Evolutionary conservation across 2,329 filamentous ascomycete species (phyloP).

Genomic region (Xylaria sp.): DNA sequence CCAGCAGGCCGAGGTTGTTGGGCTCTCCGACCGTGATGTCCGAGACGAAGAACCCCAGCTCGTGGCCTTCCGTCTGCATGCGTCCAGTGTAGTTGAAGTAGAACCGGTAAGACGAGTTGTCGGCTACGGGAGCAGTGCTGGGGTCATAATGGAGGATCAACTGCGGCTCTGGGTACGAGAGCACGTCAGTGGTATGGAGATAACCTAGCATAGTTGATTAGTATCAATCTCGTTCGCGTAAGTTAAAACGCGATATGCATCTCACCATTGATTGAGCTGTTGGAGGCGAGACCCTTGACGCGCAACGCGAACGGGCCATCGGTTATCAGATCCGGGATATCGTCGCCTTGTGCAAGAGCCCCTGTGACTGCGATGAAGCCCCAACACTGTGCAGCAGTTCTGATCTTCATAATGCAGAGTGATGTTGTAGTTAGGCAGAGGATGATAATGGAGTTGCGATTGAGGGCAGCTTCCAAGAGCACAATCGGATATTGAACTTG

Average conservation of each 20-base stretch:
- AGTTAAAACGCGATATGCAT: background rate
- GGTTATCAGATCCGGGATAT: slow-evolving; percentile 19
- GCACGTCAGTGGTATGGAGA: background rate
- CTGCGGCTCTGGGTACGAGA: background rate
- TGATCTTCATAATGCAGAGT: slow-evolving; percentile 3
- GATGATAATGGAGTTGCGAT: background rate
- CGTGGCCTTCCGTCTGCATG: slow-evolving; percentile 1
- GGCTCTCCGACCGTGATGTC: slow-evolving; percentile 18
- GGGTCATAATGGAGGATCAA: slow-evolving; percentile 8
- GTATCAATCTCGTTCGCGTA: background rate
- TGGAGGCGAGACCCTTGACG: slow-evolving; percentile 8
- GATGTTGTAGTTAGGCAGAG: background rate
- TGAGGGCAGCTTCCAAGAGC: background rate
- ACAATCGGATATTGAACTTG: too few relatives aligned
- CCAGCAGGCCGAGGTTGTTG: slow-evolving; percentile 1
- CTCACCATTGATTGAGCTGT: slow-evolving; percentile 27
- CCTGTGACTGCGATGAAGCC: background rate
- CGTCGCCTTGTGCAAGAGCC: background rate
- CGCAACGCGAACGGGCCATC: slow-evolving; percentile 27
- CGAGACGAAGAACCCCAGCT: slow-evolving; percentile 25
- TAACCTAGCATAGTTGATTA: slow-evolving; percentile 4
- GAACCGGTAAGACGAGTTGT: slow-evolving; percentile 25
- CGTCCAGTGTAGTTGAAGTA: slow-evolving; percentile 32
- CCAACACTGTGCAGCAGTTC: background rate
- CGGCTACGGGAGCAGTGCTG: background rate